phyloP scores from a whole-genome alignment of 345 rosid species.

The Eucalyptus sp. region DNA sequence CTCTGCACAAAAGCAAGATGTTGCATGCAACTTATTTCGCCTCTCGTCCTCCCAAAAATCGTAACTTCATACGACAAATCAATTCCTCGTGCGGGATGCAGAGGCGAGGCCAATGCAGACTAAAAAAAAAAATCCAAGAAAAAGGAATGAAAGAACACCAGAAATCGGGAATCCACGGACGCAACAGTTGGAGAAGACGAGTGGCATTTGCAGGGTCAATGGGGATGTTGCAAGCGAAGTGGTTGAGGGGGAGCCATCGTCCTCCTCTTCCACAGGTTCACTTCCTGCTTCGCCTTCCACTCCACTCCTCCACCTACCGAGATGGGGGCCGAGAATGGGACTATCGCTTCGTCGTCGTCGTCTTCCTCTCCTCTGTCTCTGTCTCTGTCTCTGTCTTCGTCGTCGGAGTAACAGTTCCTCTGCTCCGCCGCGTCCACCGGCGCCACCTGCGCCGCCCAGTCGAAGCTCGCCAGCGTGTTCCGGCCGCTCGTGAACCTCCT shows the following conservation, averaged over 20 bases:
- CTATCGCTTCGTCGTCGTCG: constrained; percentile 16
- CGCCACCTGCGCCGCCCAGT: constrained; percentile 58
- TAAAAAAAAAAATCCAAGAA: background rate
- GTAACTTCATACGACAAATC: background rate
- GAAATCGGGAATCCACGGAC: background rate
- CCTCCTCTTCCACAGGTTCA: constrained; percentile 90
- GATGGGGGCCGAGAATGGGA: constrained; percentile 78
- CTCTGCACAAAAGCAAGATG: background rate
- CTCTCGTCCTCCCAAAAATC: background rate
- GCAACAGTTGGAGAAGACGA: background rate
- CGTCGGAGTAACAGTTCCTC: constrained; percentile 35
- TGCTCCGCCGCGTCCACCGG: constrained; percentile 19
- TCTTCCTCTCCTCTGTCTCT: constrained; percentile 6
- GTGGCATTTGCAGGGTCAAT: background rate
- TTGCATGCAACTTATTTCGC: background rate
- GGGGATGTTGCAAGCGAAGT: constrained; percentile 30
- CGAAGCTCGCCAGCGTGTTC: constrained; percentile 39
- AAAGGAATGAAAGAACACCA: background rate
- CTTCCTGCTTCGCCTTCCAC: constrained; percentile 52
- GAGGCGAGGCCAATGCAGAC: background rate
- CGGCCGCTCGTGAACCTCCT: constrained; percentile 72
- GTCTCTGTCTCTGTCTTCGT: constrained; percentile 40
- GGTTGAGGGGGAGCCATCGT: constrained; percentile 67
- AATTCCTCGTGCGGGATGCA: background rate
- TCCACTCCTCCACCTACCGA: constrained; percentile 8